Evolutionary conservation across 2,329 filamentous ascomycete genomes (phyloP).

Genomic region (Chrysoporthe cubensis): DNA sequence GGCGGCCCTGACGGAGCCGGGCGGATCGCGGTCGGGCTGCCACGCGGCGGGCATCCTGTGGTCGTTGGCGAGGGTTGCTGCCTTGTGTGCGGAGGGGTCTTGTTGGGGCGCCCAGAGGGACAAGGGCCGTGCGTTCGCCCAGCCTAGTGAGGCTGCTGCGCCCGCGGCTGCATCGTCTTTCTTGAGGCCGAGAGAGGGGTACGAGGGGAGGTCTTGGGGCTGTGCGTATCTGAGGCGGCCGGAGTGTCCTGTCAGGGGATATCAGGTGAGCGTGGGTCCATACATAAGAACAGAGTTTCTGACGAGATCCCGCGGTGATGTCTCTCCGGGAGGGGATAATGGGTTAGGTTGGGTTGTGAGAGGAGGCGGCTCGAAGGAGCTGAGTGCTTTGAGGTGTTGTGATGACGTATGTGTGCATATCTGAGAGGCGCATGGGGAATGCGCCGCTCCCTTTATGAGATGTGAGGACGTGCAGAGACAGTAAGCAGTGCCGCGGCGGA

Average conservation of each 20-base stretch:
- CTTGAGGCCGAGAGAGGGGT: conserved; percentile 66
- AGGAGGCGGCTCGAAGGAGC: conserved; percentile 4
- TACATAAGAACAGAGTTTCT: not conserved
- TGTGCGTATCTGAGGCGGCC: conserved; percentile 70
- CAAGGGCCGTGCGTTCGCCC: conserved; percentile 56
- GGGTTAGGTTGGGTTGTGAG: too few relatives aligned
- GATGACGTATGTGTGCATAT: conserved; percentile 25
- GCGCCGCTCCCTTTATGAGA: not conserved
- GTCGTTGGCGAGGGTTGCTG: conserved; percentile 39
- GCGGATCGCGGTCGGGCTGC: conserved; percentile 59
- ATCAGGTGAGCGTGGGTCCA: not conserved
- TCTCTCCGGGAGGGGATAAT: too few relatives aligned
- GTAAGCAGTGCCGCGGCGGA: not conserved
- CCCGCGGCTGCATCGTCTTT: conserved; percentile 66
- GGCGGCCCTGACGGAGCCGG: conserved; percentile 50
- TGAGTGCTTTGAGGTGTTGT: not conserved
- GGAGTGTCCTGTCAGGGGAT: conserved; percentile 33
- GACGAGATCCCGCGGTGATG: too few relatives aligned
- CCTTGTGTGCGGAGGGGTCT: conserved; percentile 55
- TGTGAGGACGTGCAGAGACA: not conserved
- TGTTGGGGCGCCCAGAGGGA: conserved; percentile 69
- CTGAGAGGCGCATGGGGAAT: conserved; percentile 8
- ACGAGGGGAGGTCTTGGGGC: conserved; percentile 74
- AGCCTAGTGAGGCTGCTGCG: conserved; percentile 75
- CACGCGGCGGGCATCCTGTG: conserved; percentile 47